Conservation (phyloP, 2,329 filamentous ascomycete species). For the Pseudovirgaria hyperparasitica region DNA sequence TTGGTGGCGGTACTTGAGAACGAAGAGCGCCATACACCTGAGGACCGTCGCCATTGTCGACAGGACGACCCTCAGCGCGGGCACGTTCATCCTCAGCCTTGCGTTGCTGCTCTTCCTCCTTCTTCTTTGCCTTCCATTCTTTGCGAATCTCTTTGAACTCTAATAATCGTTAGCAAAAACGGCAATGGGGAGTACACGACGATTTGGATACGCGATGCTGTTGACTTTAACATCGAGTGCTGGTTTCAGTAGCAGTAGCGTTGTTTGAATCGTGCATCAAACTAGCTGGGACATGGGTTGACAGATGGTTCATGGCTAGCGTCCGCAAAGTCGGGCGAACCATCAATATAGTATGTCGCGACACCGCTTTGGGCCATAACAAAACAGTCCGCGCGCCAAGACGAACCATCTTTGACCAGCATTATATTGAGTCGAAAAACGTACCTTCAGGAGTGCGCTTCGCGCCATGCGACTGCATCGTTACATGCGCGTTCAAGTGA, state of each 20-base stretch:
- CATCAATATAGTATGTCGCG: conserved; percentile 35
- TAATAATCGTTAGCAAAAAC: conserved; percentile 34
- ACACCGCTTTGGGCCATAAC: conserved; percentile 23
- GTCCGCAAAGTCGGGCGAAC: conserved; percentile 38
- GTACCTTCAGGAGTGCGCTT: conserved; percentile 97
- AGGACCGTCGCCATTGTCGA: conserved; percentile 41
- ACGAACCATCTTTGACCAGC: conserved; percentile 6
- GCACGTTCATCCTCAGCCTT: conserved; percentile 82
- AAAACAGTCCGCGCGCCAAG: conserved; percentile 7
- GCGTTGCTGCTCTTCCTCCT: conserved; percentile 86
- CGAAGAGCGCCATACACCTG: conserved; percentile 32
- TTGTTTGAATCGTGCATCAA: conserved; percentile 17
- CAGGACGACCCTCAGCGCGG: conserved; percentile 48
- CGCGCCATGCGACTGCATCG: conserved; percentile 91
- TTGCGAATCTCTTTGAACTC: conserved; percentile 99
- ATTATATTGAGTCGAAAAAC: conserved; percentile 21
- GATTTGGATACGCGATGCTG: conserved; percentile 1
- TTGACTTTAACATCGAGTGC: no score
- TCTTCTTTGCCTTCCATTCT: conserved; percentile 98
- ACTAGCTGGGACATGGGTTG: conserved; percentile 24
- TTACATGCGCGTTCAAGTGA: conserved; percentile 94
- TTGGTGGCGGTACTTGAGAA: conserved; percentile 29
- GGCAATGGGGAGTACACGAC: no score
- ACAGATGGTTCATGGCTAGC: conserved; percentile 29
- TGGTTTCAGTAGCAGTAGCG: no score